These are phyloP conservation scores for Gracilaria domingensis DNA, from an alignment of 23 red algal species.

Conservation along the genomic window DNA sequence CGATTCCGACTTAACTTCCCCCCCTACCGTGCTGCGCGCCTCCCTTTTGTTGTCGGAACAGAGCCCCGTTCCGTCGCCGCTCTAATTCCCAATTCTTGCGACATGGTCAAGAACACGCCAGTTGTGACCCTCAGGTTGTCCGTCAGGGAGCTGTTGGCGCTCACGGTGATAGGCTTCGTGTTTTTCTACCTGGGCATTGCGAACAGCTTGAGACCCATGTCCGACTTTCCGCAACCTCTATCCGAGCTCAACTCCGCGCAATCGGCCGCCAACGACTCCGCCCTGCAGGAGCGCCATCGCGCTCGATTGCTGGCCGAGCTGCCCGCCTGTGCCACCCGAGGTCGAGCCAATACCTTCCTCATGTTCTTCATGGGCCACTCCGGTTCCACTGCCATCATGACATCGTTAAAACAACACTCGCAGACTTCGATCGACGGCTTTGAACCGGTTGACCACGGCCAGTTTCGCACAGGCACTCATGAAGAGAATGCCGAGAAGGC, in stretches of 20 bases:
- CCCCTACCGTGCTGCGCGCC: not conserved
- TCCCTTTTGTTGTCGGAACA: too few relatives aligned
- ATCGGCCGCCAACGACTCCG: not conserved
- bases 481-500: conserved; percentile 23
- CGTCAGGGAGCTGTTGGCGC: not conserved
- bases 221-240: not conserved
- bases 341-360: conserved; percentile 55
- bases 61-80: not conserved
- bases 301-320: conserved; percentile 23
- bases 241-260: not conserved
- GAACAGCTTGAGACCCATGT: not conserved
- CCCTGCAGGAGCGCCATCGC: not conserved
- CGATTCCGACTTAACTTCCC: too few relatives aligned
- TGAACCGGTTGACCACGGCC: conserved; percentile 74
- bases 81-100: too few relatives aligned
- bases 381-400: conserved; percentile 74
- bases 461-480: conserved; percentile 37
- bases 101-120: not conserved
- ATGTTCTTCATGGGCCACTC: conserved; percentile 78
- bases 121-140: not conserved
- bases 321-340: conserved; percentile 16
- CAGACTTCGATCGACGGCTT: conserved; percentile 35
- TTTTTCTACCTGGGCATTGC: not conserved
- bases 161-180: not conserved
- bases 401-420: conserved; percentile 66